A percentile compares a stretch with the other conserved stretches of the same genome.
phyloP scores from a whole-genome alignment of 257 asterid species.

The Echites panduratus region DNA sequence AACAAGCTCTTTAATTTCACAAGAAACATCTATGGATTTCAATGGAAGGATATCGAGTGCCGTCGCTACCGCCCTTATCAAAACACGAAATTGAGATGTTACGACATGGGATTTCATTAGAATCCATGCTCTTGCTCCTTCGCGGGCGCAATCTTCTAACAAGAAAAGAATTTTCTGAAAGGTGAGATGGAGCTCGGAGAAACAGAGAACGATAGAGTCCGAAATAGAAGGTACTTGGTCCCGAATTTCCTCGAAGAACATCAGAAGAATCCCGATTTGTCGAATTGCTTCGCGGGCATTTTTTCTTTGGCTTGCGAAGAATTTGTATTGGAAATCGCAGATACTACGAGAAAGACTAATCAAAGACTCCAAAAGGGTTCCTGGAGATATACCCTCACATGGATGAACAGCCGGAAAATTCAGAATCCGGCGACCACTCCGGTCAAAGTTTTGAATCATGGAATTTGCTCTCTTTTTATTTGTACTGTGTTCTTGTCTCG shows the following conservation, averaged over 20 bases:
- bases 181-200: constrained; percentile 63
- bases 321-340: constrained; percentile 29
- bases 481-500: neutral
- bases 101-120: constrained; percentile 57
- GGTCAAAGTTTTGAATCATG: constrained; percentile 40
- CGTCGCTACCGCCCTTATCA: constrained; percentile 44
- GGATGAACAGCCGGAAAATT: constrained; percentile 67
- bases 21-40: constrained; percentile 27
- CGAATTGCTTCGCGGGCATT: constrained; percentile 59
- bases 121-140: constrained; percentile 43
- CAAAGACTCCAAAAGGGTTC: constrained; percentile 49
- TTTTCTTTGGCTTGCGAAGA: constrained; percentile 41
- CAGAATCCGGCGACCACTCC: constrained; percentile 56
- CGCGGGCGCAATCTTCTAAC: constrained; percentile 55
- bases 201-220: constrained; percentile 39
- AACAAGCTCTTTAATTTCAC: constrained; percentile 49
- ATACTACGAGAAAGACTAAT: constrained; percentile 37
- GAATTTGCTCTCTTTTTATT: neutral
- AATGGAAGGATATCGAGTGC: constrained; percentile 63
- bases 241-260: constrained; percentile 54
- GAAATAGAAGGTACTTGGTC: constrained; percentile 18
- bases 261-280: constrained; percentile 45
- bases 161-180: constrained; percentile 49
- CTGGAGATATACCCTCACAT: constrained; percentile 51
- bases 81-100: constrained; percentile 35